phyloP scores from a whole-genome alignment of 331 rosid species.

The Spiraea crenata region DNA sequence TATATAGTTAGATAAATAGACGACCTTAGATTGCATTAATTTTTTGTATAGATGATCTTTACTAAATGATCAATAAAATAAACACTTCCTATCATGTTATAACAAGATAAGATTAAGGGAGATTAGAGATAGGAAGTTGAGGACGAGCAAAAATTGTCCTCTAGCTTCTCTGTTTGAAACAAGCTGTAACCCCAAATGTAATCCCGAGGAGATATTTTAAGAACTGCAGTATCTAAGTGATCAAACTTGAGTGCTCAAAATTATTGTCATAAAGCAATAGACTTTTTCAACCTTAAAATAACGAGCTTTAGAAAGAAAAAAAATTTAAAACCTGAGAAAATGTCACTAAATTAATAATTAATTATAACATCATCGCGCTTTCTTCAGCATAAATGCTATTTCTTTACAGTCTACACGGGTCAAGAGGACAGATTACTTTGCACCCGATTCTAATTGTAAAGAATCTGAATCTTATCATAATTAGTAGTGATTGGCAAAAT shows the following conservation, averaged over 20 bases:
- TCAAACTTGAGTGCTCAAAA: slow-evolving; percentile 1
- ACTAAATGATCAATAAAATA: too few species aligned
- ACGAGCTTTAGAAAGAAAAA: too few species aligned
- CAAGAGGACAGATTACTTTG: not conserved
- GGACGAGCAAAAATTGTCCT: not conserved
- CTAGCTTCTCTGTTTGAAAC: not conserved
- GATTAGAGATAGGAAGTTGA: too few species aligned
- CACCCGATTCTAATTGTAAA: not conserved
- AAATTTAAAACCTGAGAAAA: too few species aligned
- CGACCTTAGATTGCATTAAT: too few species aligned
- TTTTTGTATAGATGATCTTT: too few species aligned
- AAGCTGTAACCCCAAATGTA: not conserved
- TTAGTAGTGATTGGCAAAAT: not conserved
- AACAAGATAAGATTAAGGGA: too few species aligned
- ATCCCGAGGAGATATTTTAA: not conserved
- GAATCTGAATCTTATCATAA: not conserved
- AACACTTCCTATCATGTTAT: too few species aligned
- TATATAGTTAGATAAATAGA: too few species aligned
- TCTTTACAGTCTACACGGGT: not conserved
- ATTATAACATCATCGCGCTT: too few species aligned
- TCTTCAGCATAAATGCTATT: not conserved
- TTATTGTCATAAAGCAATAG: not conserved
- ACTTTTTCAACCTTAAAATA: not conserved
- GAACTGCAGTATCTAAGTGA: not conserved
- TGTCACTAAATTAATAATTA: not conserved